Conservation (phyloP, 352 stramenopile species). For the Globisporangium solare region DNA sequence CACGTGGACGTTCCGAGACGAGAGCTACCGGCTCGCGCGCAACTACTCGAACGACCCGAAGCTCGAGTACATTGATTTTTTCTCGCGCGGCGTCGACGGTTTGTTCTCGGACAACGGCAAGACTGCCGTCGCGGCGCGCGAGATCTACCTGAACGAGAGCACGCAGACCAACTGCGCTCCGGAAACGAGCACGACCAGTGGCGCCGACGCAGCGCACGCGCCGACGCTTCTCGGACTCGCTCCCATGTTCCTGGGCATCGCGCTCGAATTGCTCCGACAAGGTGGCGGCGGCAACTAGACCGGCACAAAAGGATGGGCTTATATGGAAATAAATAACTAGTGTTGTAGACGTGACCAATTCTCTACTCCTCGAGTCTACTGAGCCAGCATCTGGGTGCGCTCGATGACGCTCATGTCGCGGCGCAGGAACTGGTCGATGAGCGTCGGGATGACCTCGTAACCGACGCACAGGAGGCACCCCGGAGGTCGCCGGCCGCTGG, state of each 20-base stretch:
- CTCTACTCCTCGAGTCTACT: not conserved
- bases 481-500: conserved; percentile 12
- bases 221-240: no score
- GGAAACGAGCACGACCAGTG: no score
- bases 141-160: conserved; percentile 26
- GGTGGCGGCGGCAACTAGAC: no score
- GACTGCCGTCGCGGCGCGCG: conserved; percentile 35
- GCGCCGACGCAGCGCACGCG: no score
- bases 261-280: no score
- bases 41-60: conserved; percentile 63
- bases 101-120: conserved; percentile 64
- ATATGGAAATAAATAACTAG: conserved; percentile 1
- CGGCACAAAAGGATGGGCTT: not conserved
- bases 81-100: conserved; percentile 52
- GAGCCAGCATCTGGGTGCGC: conserved; percentile 1
- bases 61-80: conserved; percentile 64
- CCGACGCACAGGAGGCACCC: conserved; percentile 17
- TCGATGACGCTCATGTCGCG: conserved; percentile 11
- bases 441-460: conserved; percentile 22
- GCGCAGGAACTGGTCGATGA: conserved; percentile 28
- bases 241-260: no score
- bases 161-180: not conserved
- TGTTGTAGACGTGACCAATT: not conserved
- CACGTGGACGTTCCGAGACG: conserved; percentile 64
- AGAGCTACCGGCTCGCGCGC: conserved; percentile 48